Percentiles rank a stretch among this genome's conserved stretches.
These are phyloP conservation scores for Cytospora paraplurivora DNA, from an alignment of 2,329 filamentous ascomycete species.

Conservation along the genomic window DNA sequence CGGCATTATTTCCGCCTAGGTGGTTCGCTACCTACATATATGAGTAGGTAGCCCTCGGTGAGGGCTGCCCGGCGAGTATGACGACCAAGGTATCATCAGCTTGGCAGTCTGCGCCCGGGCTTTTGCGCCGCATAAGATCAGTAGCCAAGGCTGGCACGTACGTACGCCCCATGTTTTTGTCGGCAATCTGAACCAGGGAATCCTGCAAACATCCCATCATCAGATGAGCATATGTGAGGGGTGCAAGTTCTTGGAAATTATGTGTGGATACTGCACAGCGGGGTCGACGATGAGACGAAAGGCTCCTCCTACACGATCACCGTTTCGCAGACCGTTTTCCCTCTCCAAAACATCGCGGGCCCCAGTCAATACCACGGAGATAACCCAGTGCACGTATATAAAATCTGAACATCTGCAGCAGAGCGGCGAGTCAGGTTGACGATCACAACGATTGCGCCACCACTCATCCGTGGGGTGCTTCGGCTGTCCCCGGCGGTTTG, in stretches of 20 bases:
- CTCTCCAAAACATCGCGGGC: background rate
- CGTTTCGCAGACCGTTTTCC: background rate
- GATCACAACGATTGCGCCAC: slow-evolving; percentile 19
- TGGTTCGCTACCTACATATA: too few species aligned
- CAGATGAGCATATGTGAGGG: background rate
- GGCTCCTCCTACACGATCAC: background rate
- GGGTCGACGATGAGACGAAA: background rate
- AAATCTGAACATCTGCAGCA: slow-evolving; percentile 6
- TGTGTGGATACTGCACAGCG: background rate
- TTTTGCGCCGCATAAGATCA: background rate
- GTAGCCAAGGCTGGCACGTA: background rate
- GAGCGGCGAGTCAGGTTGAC: slow-evolving; percentile 14
- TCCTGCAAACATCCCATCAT: background rate
- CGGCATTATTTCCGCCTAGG: too few species aligned
- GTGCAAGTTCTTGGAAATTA: background rate
- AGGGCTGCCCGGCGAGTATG: too few species aligned
- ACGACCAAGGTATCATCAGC: too few species aligned
- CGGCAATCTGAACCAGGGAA: background rate
- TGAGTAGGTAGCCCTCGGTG: too few species aligned
- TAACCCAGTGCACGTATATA: background rate
- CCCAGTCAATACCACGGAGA: background rate
- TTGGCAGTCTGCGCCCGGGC: too few species aligned
- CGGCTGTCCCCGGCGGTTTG: slow-evolving; percentile 24
- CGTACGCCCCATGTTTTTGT: background rate
- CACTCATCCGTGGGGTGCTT: background rate